These are phyloP conservation scores for Penstemon newberryi DNA, from an alignment of 257 asterid species.

Conservation along the genomic window DNA sequence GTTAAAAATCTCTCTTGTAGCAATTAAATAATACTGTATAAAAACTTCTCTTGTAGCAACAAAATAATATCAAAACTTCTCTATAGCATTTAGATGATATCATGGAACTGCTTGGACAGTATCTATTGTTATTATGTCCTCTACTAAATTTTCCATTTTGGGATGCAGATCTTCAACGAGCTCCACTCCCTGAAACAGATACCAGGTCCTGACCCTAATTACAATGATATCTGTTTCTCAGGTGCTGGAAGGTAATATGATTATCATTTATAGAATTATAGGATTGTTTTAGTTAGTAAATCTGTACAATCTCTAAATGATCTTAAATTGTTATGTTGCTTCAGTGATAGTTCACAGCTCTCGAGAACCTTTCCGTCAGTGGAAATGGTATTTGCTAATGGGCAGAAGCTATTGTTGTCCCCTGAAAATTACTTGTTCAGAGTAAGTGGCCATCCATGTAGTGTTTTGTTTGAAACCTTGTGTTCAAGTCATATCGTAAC, in stretches of 20 bases:
- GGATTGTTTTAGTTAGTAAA: conserved; percentile 21
- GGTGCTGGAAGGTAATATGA: conserved; percentile 90
- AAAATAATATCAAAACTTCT: not conserved
- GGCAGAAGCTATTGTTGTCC: conserved; percentile 76
- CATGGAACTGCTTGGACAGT: not conserved
- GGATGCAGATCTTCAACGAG: conserved; percentile 68
- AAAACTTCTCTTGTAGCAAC: not conserved
- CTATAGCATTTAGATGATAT: not conserved
- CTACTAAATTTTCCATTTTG: conserved; percentile 28
- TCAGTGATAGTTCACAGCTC: conserved; percentile 73
- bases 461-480: conserved; percentile 14
- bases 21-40: not conserved
- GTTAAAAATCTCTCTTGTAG: not conserved
- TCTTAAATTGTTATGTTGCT: conserved; percentile 37
- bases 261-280: not conserved
- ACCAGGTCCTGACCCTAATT: conserved; percentile 91
- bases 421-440: conserved; percentile 97
- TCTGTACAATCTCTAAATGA: conserved; percentile 26
- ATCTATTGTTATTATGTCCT: not conserved
- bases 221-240: conserved; percentile 90
- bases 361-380: conserved; percentile 77
- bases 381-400: conserved; percentile 84
- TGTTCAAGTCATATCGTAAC: conserved; percentile 12
- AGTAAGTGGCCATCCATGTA: conserved; percentile 44
- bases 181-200: conserved; percentile 66